Conservation (phyloP, 306 rosid species). For the Quercus wislizeni region DNA sequence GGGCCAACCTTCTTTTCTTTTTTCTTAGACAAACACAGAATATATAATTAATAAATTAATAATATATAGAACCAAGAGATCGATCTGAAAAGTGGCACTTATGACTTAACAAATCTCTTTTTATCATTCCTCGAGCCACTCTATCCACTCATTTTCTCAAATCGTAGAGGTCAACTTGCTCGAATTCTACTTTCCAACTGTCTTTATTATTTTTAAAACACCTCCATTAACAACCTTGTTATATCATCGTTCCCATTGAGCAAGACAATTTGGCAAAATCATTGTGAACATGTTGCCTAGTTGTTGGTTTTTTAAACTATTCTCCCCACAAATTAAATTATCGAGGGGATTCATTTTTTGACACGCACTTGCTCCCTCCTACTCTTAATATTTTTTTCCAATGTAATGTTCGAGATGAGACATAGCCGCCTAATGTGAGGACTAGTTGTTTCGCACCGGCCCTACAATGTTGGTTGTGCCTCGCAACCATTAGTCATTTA, state of each 20-base stretch:
- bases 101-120: constrained; percentile 4
- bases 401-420: constrained; percentile 50
- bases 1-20: constrained; percentile 16
- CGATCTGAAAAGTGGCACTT: constrained; percentile 1
- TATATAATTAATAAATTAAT: background rate
- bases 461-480: constrained; percentile 66
- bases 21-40: constrained; percentile 6
- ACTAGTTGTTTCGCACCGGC: constrained; percentile 51
- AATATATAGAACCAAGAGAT: background rate
- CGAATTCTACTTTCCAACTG: constrained; percentile 34
- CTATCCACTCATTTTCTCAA: constrained; percentile 18
- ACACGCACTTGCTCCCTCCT: constrained; percentile 18
- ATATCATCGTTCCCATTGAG: constrained; percentile 32
- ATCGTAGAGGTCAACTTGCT: constrained; percentile 22
- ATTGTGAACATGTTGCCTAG: constrained; percentile 51
- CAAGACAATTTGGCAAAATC: constrained; percentile 42
- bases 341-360: constrained; percentile 1
- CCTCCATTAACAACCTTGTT: constrained; percentile 28
- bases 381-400: constrained; percentile 18
- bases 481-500: constrained; percentile 32
- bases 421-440: constrained; percentile 36
- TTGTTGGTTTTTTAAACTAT: constrained; percentile 33
- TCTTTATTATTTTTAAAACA: constrained; percentile 35
- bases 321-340: constrained; percentile 9
- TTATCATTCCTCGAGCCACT: constrained; percentile 55